A percentile compares a stretch with the other conserved stretches of the same genome.
Evolutionary conservation across 192 early-diverging fungal species (phyloP).

Genomic region (Umbelopsis ramanniana): DNA sequence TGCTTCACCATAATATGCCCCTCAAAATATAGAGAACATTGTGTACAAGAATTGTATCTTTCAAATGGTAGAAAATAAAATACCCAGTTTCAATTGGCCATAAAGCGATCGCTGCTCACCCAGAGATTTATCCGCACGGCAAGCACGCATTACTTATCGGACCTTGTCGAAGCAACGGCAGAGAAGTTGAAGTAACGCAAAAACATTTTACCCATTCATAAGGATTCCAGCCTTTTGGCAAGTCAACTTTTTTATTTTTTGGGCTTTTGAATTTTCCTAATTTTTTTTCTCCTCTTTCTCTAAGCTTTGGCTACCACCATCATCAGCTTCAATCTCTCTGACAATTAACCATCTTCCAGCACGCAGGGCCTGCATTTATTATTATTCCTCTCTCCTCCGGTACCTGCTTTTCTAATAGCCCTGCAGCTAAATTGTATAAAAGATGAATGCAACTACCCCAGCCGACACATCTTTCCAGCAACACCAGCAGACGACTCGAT

Average conservation of each 20-base stretch:
- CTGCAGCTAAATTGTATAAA: background rate
- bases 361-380: background rate
- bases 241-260: background rate
- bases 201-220: constrained; percentile 21
- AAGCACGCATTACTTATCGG: too few species aligned
- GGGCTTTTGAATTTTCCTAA: background rate
- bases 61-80: too few species aligned
- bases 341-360: too few species aligned
- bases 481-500: background rate
- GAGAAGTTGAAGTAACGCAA: background rate
- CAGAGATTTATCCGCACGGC: too few species aligned
- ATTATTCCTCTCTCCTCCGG: background rate
- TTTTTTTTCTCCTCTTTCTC: background rate
- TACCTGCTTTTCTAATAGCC: constrained; percentile 10
- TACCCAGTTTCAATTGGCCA: too few species aligned
- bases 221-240: background rate
- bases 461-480: background rate
- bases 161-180: background rate
- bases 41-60: too few species aligned
- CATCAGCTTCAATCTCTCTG: background rate
- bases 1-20: too few species aligned
- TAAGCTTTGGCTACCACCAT: background rate
- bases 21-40: too few species aligned
- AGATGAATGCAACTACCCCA: constrained; percentile 1
- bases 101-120: too few species aligned